phyloP scores from a whole-genome alignment of 805 yeast genomes.

The Cyberlindnera mycetangii region DNA sequence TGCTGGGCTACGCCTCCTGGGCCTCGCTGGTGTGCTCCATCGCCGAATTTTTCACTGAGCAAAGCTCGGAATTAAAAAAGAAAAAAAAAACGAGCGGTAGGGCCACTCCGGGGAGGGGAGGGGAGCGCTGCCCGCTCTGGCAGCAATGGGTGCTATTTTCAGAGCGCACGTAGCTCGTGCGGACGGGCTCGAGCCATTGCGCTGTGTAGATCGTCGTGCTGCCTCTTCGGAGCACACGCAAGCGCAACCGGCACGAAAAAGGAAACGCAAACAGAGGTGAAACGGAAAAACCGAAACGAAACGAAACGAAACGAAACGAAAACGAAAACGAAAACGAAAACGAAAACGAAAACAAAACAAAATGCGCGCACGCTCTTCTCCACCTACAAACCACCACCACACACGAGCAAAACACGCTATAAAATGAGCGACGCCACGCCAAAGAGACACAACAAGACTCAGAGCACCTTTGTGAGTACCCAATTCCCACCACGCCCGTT shows the following conservation, averaged over 20 bases:
- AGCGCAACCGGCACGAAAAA: no score
- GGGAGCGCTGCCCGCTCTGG: no score
- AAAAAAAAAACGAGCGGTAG: background rate
- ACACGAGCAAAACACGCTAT: background rate
- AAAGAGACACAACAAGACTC: constrained; percentile 41
- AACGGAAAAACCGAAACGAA: no score
- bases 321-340: background rate
- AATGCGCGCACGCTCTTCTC: background rate
- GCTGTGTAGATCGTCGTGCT: no score
- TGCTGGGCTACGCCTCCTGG: background rate
- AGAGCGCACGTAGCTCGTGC: no score
- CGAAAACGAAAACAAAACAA: constrained; percentile 1
- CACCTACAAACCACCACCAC: background rate
- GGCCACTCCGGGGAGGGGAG: background rate
- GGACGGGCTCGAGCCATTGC: no score
- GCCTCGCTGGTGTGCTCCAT: background rate
- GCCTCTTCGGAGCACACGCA: no score
- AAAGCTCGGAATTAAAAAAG: background rate
- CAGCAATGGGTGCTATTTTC: no score
- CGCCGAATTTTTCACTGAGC: background rate
- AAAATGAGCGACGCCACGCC: constrained; percentile 12
- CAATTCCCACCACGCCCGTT: background rate
- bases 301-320: background rate
- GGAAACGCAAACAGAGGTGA: no score
- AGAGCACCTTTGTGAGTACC: constrained; percentile 30